Conservation (phyloP, 2,329 filamentous ascomycete species). For the Pseudocercospora ulei region DNA sequence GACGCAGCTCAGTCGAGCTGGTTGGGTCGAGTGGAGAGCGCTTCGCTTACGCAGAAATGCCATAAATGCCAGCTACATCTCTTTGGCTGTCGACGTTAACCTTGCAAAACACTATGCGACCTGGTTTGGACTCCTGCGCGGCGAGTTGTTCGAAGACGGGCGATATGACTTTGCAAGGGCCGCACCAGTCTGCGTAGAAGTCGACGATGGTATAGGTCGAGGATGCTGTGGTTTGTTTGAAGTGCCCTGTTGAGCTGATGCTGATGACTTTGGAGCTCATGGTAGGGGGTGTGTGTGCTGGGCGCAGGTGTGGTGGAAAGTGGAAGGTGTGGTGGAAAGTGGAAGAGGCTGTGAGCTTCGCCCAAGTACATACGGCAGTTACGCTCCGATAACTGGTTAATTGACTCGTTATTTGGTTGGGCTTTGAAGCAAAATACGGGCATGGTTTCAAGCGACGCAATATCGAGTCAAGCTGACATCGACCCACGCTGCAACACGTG, state of each 20-base stretch:
- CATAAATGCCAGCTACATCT: conserved; percentile 43
- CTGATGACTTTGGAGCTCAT: conserved; percentile 28
- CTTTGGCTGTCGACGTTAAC: conserved; percentile 48
- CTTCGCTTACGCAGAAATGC: conserved; percentile 39
- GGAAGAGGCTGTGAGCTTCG: not conserved
- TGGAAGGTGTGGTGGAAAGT: conserved; percentile 3
- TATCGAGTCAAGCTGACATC: too few relatives aligned
- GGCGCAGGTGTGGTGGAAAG: not conserved
- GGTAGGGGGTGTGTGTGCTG: conserved; percentile 1
- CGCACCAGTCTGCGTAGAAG: conserved; percentile 44
- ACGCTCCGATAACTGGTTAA: too few relatives aligned
- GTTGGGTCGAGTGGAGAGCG: not conserved
- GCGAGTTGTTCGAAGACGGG: conserved; percentile 47
- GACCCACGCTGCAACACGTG: too few relatives aligned
- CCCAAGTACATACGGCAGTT: too few relatives aligned
- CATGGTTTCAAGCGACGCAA: too few relatives aligned
- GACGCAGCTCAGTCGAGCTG: not conserved
- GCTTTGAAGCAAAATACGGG: too few relatives aligned
- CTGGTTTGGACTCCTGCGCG: conserved; percentile 41
- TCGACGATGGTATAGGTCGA: conserved; percentile 33
- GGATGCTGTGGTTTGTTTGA: conserved; percentile 29
- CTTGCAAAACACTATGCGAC: conserved; percentile 45
- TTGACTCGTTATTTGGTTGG: too few relatives aligned
- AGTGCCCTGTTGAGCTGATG: conserved; percentile 30
- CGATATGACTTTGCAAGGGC: conserved; percentile 48